Evolutionary conservation across 176 grass and related monocot genomes (phyloP), one percentile per base, ranked within the genome.

Genomic region (Dactylis glomerata): DNA sequence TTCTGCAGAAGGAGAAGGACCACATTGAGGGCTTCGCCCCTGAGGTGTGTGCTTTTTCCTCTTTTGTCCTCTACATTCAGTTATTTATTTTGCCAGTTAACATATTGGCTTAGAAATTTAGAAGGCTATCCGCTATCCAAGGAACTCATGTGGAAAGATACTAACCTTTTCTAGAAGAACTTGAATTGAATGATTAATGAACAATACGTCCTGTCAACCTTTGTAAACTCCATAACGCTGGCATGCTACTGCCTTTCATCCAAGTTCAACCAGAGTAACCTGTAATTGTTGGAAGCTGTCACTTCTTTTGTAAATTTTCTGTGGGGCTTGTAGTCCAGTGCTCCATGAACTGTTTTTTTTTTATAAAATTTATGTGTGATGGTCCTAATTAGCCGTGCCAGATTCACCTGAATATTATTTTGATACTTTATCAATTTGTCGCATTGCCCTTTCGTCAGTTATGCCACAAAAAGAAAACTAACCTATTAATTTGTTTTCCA

Each of bases 1-100:
- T 93, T 49, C 83, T 98, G 14, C 92, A 93, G 41, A 98, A 92
- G 77, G 91, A 95, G 68, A 98, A 98, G 77, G 96, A 93, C 58
- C 96, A 98, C 76, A 87, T 98, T 66, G 96, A 98, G 81, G 91
- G 93, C 70, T 98, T 98, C 85, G 96, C 96, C 77, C 93, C 96
- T 30, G 91, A 94, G 95, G 95, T 97, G 15, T 55, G 73, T 45
- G 56, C 28, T 24, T 75, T 89, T 19, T 16, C 16, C 32, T 66
- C 69, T 10, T 10, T 78, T 63, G 65, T 42, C 44, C 28, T 73
- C 51, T 41, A 31, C 42, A 50, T 17, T 46, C 2, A 0, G 20
- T 72, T 75, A 11, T 27, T 13, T 22, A 55, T 19, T 71, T 84
- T 79, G 1, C 22, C 27, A 47, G n/a, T 42, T 52, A 50, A 14